phyloP scores from a whole-genome alignment of 495 filamentous ascomycete genomes.

The Annulohypoxylon maeteangense region DNA sequence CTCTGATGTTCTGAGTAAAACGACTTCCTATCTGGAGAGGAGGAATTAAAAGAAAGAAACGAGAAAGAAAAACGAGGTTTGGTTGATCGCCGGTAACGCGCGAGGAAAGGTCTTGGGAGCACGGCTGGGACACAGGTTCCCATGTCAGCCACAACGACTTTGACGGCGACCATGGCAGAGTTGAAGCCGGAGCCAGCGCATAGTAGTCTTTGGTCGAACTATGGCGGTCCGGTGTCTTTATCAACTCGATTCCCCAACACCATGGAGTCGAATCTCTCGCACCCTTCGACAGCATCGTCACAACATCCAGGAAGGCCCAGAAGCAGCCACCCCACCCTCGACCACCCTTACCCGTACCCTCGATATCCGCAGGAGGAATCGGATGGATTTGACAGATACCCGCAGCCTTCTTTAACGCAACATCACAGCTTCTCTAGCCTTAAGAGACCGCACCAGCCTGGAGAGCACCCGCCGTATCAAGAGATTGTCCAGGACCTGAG shows the following conservation, averaged over 20 bases:
- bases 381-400: conserved; percentile 59
- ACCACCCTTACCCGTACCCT: conserved; percentile 57
- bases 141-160: conserved; percentile 66
- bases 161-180: conserved; percentile 66
- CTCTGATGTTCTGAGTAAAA: conserved; percentile 40
- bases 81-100: conserved; percentile 42
- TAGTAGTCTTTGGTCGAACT: conserved; percentile 62
- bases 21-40: conserved; percentile 30
- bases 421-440: conserved; percentile 66
- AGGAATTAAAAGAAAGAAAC: conserved; percentile 20
- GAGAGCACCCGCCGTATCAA: conserved; percentile 58
- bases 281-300: conserved; percentile 51
- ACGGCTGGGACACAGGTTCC: conserved; percentile 53
- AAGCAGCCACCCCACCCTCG: conserved; percentile 50
- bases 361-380: conserved; percentile 56
- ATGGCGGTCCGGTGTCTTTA: conserved; percentile 60
- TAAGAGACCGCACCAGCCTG: conserved; percentile 59
- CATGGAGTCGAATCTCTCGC: conserved; percentile 55
- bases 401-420: conserved; percentile 57
- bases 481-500: conserved; percentile 65
- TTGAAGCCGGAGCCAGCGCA: conserved; percentile 63
- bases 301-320: conserved; percentile 59
- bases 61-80: conserved; percentile 13
- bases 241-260: conserved; percentile 56
- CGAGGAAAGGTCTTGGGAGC: conserved; percentile 38